Conservation (phyloP, 768 basidiomycete genomes). For the Coprinopsis strossmayeri region DNA sequence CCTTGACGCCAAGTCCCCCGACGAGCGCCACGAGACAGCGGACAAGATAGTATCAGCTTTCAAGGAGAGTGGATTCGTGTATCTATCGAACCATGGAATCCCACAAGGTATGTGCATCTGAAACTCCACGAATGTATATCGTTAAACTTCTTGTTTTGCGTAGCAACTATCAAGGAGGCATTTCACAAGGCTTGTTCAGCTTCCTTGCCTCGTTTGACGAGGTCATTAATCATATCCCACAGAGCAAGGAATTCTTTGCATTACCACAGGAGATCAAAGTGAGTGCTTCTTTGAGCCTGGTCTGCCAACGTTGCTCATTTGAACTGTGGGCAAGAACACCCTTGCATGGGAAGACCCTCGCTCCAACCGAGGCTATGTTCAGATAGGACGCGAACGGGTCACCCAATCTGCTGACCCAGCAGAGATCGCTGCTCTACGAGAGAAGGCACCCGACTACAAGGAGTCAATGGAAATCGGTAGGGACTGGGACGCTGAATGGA, state of each 20-base stretch:
- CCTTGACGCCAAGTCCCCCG: conserved; percentile 36
- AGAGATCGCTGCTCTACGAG: conserved; percentile 71
- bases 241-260: conserved; percentile 72
- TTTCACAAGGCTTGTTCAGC: conserved; percentile 52
- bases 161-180: conserved; percentile 46
- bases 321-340: conserved; percentile 31
- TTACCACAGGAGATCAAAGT: conserved; percentile 62
- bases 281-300: conserved; percentile 1
- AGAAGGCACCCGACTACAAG: conserved; percentile 73
- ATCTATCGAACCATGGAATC: conserved; percentile 71
- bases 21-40: conserved; percentile 59
- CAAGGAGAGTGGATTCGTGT: conserved; percentile 77
- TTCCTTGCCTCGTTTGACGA: neutral
- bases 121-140: neutral
- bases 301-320: neutral
- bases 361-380: conserved; percentile 80
- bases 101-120: conserved; percentile 26
- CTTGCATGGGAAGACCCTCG: conserved; percentile 83
- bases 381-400: conserved; percentile 75
- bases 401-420: conserved; percentile 63
- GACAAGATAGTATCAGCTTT: conserved; percentile 69
- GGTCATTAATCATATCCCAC: conserved; percentile 5
- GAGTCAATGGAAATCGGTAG: conserved; percentile 88
- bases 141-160: conserved; percentile 1
- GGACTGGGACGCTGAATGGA: conserved; percentile 73